Evolutionary conservation across 2,329 filamentous ascomycete species (phyloP).

Genomic region (Aspergillus brunneoviolaceus): DNA sequence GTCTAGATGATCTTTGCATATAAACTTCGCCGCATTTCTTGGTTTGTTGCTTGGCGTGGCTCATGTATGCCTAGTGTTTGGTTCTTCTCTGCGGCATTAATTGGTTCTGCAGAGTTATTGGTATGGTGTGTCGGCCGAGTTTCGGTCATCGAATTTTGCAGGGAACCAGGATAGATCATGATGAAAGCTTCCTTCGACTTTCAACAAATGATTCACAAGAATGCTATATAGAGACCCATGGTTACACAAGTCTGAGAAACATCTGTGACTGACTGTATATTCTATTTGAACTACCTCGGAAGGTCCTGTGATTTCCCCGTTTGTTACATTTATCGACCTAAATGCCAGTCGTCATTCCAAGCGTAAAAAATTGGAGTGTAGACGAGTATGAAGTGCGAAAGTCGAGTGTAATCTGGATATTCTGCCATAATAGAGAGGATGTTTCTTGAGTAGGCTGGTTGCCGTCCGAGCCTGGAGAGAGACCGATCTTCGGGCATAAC

Average conservation of each 20-base stretch:
- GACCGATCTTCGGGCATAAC: constrained; percentile 9
- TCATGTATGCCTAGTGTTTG: constrained; percentile 21
- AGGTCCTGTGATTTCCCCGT: too few relatives aligned
- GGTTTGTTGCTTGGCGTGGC: constrained; percentile 21
- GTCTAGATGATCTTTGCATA: constrained; percentile 31
- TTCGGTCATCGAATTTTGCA: background rate
- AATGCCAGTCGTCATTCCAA: too few relatives aligned
- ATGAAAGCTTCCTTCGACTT: background rate
- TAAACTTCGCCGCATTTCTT: constrained; percentile 24
- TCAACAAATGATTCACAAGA: background rate
- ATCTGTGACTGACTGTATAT: too few relatives aligned
- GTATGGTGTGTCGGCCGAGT: constrained; percentile 7
- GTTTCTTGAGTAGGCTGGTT: background rate
- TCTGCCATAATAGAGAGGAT: too few relatives aligned
- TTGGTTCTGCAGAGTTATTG: constrained; percentile 6
- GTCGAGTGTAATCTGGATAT: too few relatives aligned
- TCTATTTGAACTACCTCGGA: too few relatives aligned
- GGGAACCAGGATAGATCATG: constrained; percentile 3
- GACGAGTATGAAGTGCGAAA: too few relatives aligned
- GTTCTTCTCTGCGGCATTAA: constrained; percentile 7
- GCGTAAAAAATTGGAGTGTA: too few relatives aligned
- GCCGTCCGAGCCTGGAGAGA: background rate
- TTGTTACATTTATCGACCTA: too few relatives aligned
- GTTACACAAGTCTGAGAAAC: background rate
- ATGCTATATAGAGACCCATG: background rate